Evolutionary conservation across 202 grass and related monocot species (phyloP), one percentile per base, ranked within the genome.

Genomic region (Eragrostis tef): DNA sequence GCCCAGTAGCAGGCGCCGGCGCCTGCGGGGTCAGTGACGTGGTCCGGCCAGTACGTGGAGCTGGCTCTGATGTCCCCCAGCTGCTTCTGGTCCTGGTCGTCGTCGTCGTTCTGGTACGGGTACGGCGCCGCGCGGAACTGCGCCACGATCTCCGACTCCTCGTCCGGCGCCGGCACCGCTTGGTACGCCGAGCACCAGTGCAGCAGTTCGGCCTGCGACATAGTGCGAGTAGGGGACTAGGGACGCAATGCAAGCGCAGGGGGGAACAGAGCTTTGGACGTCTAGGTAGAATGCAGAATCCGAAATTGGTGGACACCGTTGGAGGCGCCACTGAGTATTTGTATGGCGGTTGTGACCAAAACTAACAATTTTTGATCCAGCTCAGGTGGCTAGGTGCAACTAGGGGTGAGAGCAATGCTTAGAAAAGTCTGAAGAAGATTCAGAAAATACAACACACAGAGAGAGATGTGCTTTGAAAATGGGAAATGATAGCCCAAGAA

Each of bases 61-160:
- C 39, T 59, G 9, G 52, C 52, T 47, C 56, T 72, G n/a, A 83
- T 25, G 22, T 49, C 78, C 1, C 64, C 17, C 43, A 72, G 84
- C 15, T 77, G 69, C 61, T 80, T 74, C 20, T 52, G 22, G 22
- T 90, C 91, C 34, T 87, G 73, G 11, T 68, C 88, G 7, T 60
- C 53, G 27, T 78, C 86, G 34, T 87, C 86, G 46, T 78, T 79
- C 62, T 73, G 79, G 53, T 49, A 87, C 16, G 79, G 88, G 71
- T 86, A 92, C 20, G 84, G 78, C 0, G 72, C 72, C 24, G 78
- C 78, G 43, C 93, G 77, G 76, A 97, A 91, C 74, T 87, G 93
- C 68, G 78, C 86, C n/a, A 91, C 86, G 51, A 97, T 87, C 64
- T 97, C 90, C 11, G 88, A 97, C 54, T 97, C 90, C 66, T 92